These are phyloP conservation scores for Stentor roeselii DNA, from an alignment of 73 alveolate species.

Conservation along the genomic window DNA sequence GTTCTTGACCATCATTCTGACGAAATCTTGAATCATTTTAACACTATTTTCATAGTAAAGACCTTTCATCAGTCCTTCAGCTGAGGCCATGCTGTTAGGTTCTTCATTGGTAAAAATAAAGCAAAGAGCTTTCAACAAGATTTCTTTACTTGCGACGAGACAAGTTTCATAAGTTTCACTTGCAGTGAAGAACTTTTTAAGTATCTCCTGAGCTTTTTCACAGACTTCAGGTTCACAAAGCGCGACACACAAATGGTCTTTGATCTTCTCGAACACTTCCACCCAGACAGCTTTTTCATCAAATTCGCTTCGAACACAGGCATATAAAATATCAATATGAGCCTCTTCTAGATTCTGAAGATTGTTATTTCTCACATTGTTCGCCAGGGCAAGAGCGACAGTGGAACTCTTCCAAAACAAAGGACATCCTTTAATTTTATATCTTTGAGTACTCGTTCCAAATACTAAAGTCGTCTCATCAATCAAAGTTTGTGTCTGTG, in stretches of 20 bases:
- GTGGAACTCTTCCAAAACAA: conserved; percentile 62
- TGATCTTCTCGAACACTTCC: conserved; percentile 35
- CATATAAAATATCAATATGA: conserved; percentile 39
- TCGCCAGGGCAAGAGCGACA: conserved; percentile 39
- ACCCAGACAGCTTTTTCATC: conserved; percentile 47
- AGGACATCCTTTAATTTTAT: conserved; percentile 54
- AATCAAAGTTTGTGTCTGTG: conserved; percentile 9
- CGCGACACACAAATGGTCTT: conserved; percentile 52
- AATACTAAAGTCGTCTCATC: conserved; percentile 65
- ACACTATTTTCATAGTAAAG: conserved; percentile 8
- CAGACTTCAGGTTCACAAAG: conserved; percentile 51
- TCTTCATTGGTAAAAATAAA: conserved; percentile 25
- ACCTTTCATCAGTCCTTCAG: not conserved
- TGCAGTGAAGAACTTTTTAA: conserved; percentile 43
- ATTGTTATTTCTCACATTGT: conserved; percentile 26
- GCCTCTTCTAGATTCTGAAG: conserved; percentile 39
- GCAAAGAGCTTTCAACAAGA: conserved; percentile 48
- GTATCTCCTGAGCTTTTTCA: conserved; percentile 32
- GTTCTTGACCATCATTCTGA: not conserved
- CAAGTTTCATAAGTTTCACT: conserved; percentile 38
- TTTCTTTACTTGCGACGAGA: conserved; percentile 32
- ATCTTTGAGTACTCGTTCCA: conserved; percentile 61
- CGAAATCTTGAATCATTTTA: conserved; percentile 26
- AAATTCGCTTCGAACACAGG: conserved; percentile 37
- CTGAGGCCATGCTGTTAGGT: not conserved